Conservation (phyloP, 768 basidiomycete species). For the Rhizopogon vinicolor region DNA sequence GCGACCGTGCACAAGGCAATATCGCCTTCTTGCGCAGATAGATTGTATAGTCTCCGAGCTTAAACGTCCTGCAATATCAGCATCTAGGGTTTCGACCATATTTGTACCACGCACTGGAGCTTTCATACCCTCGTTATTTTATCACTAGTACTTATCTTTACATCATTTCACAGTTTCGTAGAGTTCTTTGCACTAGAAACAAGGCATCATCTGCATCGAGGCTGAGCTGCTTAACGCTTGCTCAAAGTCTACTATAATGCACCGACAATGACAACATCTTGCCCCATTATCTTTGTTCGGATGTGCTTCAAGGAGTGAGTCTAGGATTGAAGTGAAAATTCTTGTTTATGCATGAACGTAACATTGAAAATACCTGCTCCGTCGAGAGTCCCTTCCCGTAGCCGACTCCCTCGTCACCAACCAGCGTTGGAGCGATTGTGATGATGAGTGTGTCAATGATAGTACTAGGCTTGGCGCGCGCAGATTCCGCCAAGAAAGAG, state of each 20-base stretch:
- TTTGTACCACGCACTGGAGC: neutral
- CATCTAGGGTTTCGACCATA: neutral
- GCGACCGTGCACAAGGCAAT: conserved; percentile 58
- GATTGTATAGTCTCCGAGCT: neutral
- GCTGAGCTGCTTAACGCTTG: neutral
- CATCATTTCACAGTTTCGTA: neutral
- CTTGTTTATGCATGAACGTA: neutral
- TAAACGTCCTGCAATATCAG: neutral
- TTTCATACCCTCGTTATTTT: neutral
- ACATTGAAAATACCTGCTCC: conserved; percentile 7
- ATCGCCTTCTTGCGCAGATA: conserved; percentile 34
- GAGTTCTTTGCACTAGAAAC: no score
- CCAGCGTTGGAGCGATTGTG: conserved; percentile 82
- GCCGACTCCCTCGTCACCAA: conserved; percentile 68
- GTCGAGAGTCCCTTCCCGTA: conserved; percentile 33
- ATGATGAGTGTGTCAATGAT: conserved; percentile 73
- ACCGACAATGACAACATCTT: conserved; percentile 25
- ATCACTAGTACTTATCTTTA: neutral
- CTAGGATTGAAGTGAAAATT: conserved; percentile 6
- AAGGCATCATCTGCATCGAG: no score
- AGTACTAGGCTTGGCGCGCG: conserved; percentile 8
- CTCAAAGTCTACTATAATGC: neutral
- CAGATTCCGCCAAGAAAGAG: conserved; percentile 30
- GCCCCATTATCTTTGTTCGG: conserved; percentile 25
- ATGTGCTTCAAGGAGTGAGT: conserved; percentile 23